Evolutionary conservation across 352 stramenopile species (phyloP).

Genomic region (Aphanomyces euteiches): DNA sequence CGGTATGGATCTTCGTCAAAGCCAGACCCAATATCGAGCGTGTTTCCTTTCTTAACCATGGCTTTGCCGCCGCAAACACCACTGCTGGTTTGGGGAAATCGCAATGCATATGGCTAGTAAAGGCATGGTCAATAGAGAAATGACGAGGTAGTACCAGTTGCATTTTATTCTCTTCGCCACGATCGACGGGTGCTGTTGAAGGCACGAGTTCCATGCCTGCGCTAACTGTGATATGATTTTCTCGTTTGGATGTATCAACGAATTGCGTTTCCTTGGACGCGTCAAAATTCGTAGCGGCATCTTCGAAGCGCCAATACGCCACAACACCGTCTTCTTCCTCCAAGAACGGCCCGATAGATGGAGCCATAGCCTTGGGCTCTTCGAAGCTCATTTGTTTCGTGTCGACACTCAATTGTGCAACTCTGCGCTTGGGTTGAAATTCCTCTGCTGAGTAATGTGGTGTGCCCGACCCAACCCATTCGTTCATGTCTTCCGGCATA

Average conservation of each 20-base stretch:
- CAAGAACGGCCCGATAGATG: constrained; percentile 69
- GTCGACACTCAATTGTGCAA: constrained; percentile 9
- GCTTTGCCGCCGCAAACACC: constrained; percentile 41
- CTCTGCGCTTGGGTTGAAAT: constrained; percentile 40
- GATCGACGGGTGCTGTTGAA: constrained; percentile 67
- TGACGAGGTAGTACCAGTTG: constrained; percentile 26
- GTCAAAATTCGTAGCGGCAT: constrained; percentile 43
- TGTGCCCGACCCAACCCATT: constrained; percentile 52
- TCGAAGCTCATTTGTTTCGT: neutral
- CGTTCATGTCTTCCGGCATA: constrained; percentile 57
- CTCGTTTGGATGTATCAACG: constrained; percentile 75
- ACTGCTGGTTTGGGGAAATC: constrained; percentile 39
- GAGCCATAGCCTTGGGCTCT: constrained; percentile 33
- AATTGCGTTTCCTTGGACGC: constrained; percentile 40
- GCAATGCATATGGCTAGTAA: constrained; percentile 44
- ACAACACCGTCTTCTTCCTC: constrained; percentile 82
- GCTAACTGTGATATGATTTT: constrained; percentile 61
- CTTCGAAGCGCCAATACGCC: constrained; percentile 84
- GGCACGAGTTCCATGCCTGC: constrained; percentile 46
- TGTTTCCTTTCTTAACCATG: constrained; percentile 48
- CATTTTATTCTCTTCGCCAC: constrained; percentile 62
- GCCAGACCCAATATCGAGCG: constrained; percentile 58
- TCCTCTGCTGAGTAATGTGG: constrained; percentile 52
- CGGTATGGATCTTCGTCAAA: constrained; percentile 82
- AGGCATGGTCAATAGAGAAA: neutral